These are phyloP conservation scores for Haplosporangium sp. DNA, from an alignment of 371 early-diverging fungal genomes.

Conservation along the genomic window DNA sequence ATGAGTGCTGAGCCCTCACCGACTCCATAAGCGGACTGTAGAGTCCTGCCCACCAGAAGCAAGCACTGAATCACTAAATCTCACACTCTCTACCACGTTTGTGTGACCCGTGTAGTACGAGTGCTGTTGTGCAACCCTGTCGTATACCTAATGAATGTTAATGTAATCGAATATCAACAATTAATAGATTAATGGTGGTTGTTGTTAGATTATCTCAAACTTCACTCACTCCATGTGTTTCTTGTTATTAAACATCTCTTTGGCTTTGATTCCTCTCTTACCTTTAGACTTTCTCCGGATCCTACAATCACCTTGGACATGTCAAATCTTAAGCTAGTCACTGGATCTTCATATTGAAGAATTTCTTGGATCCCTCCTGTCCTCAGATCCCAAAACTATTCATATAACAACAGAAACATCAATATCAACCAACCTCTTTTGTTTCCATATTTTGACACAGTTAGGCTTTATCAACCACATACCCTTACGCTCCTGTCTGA, in stretches of 20 bases:
- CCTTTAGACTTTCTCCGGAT: conserved; percentile 66
- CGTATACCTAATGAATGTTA: conserved; percentile 61
- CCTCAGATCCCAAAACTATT: conserved; percentile 87
- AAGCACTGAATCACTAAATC: conserved; percentile 63
- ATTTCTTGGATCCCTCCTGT: conserved; percentile 76
- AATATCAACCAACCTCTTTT: not conserved
- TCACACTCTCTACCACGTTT: conserved; percentile 60
- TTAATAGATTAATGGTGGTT: no score
- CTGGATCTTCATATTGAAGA: conserved; percentile 64
- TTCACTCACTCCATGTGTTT: no score
- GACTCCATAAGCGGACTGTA: conserved; percentile 69
- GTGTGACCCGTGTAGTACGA: conserved; percentile 64
- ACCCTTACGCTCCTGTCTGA: conserved; percentile 82
- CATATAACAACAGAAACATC: not conserved
- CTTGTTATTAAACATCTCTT: not conserved
- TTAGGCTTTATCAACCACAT: conserved; percentile 23
- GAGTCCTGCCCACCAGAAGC: conserved; percentile 70
- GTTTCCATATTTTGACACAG: no score
- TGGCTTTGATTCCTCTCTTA: conserved; percentile 27
- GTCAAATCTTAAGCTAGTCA: conserved; percentile 73
- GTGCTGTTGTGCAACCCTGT: conserved; percentile 71
- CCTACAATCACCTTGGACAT: conserved; percentile 63
- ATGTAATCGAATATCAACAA: no score
- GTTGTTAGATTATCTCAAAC: no score
- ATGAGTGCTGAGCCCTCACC: conserved; percentile 11